phyloP scores from a whole-genome alignment of 176 grass and related monocot genomes.

The Carex kokanica region DNA sequence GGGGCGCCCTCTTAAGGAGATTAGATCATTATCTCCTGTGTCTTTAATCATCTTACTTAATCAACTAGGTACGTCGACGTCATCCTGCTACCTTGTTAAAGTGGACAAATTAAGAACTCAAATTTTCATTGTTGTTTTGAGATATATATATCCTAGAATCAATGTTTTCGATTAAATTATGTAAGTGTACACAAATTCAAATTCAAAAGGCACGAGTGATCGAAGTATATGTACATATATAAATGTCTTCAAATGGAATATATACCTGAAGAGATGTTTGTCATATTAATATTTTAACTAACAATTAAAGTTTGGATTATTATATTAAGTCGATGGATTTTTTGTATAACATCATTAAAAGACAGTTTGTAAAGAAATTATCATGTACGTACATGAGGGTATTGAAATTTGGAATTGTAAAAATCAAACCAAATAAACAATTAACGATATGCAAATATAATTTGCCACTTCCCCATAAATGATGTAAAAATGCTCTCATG shows the following conservation, averaged over 20 bases:
- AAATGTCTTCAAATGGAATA: background rate
- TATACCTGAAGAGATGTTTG: background rate
- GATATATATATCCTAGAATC: background rate
- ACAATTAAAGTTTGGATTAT: background rate
- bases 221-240: background rate
- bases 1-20: background rate
- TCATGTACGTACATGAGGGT: background rate
- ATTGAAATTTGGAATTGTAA: background rate
- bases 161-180: background rate
- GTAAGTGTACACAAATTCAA: background rate
- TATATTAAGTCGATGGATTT: background rate
- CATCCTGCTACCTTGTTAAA: background rate
- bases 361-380: background rate
- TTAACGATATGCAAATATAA: background rate
- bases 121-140: background rate
- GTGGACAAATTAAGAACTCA: background rate
- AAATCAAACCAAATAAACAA: background rate
- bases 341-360: background rate
- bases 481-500: background rate
- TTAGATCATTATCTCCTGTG: slow-evolving; percentile 10
- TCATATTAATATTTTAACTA: background rate
- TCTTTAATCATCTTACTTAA: slow-evolving; percentile 26
- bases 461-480: background rate
- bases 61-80: background rate
- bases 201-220: background rate